phyloP scores from a whole-genome alignment of 345 rosid species.

The Corymbia maculata region DNA sequence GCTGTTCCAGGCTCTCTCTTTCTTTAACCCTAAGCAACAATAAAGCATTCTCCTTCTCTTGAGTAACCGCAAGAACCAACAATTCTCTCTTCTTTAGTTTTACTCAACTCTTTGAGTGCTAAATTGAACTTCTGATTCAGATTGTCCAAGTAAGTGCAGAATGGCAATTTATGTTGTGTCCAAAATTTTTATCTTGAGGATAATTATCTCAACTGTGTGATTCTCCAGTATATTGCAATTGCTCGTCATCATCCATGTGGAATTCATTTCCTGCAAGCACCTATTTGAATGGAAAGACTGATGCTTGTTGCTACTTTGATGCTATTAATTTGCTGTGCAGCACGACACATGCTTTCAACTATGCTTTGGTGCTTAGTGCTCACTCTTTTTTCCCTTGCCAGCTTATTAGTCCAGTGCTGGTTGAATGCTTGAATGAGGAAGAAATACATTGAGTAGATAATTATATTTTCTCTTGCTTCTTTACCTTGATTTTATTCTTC shows the following conservation, averaged over 20 bases:
- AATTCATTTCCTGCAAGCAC: not conserved
- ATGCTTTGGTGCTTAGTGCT: not conserved
- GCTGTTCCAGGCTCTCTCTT: slow-evolving; percentile 25
- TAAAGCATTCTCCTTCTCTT: slow-evolving; percentile 19
- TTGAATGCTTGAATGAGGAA: not conserved
- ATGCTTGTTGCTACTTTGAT: not conserved
- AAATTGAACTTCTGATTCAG: slow-evolving; percentile 26
- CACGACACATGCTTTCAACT: not conserved
- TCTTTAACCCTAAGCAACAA: slow-evolving; percentile 31
- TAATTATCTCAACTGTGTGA: not conserved
- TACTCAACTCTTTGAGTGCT: slow-evolving; percentile 15
- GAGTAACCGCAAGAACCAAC: slow-evolving; percentile 13
- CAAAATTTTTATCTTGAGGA: not conserved
- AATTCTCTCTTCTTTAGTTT: slow-evolving; percentile 31
- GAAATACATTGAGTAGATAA: not conserved
- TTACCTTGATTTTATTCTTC: not conserved
- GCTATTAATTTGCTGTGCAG: not conserved
- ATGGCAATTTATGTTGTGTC: not conserved
- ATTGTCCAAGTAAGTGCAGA: not conserved
- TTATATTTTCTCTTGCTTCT: not conserved
- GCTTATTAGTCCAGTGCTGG: not conserved
- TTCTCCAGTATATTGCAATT: not conserved
- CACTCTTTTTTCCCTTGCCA: not conserved
- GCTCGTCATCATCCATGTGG: not conserved
- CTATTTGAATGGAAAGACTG: not conserved